Evolutionary conservation across 1,139 yeast genomes (phyloP), one percentile per base, ranked within the genome.

Genomic region (Nakaseomyces delphensis): DNA sequence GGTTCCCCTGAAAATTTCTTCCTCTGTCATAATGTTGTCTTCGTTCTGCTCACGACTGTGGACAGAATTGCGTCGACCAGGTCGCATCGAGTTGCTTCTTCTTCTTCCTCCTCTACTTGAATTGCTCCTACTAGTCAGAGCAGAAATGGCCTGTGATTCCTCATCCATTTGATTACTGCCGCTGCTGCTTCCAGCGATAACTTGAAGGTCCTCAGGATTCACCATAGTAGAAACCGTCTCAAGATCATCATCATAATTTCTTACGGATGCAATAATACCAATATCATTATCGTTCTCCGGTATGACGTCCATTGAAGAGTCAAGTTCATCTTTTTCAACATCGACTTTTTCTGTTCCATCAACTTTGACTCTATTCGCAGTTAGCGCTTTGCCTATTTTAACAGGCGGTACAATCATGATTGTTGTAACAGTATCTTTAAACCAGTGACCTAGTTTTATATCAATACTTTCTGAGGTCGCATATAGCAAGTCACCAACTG

Each of bases 401-500:
- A 33, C 25, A 13, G 25, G 25, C 11, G 37, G 37, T n/a, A 11
- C 37, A 20, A 33, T 33, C 27, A 33, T n/a, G 9, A 33, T 18
- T 11, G 39, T 23, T 2, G 29, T 36, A 5, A 47, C 7, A 37
- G 45, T 46, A 32, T 40, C 39, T n/a, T 42, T 43, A 20, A 53
- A 48, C 25, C 35, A 47, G 14, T 41, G 41, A 2, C 48, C 48
- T 4, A 55, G 33, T n/a, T 41, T 41, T 3, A 44, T 31, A 19
- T 56, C 57, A 7, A 63, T 51, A 3, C 52, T 42, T 38, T 53
- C 53, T 1, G 68, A 63, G 2, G 58, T 28, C 2, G 46, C 51
- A 40, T 53, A 79, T 28, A 83, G 49, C 5, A 76, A 64, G 53
- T 83, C 93, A 46, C 89, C 84, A 38, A 82, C 65, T 44, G 77